Evolutionary conservation across 1,284 basidiomycete species (phyloP).

Genomic region (Cryptococcus sp.): DNA sequence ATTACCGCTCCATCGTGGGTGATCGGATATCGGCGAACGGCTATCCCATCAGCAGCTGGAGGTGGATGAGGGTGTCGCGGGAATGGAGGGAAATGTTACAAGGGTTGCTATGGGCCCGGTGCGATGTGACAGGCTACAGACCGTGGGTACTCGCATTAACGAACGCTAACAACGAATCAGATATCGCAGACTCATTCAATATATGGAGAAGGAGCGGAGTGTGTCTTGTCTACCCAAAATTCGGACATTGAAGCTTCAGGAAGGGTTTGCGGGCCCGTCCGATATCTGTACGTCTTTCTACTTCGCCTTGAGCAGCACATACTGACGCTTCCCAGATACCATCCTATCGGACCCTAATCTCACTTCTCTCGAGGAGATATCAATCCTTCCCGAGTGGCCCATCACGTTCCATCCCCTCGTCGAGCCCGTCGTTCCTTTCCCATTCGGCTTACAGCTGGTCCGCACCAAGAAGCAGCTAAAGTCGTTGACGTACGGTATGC

Average conservation of each 20-base stretch:
- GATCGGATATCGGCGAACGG: slow-evolving; percentile 34
- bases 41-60: slow-evolving; percentile 36
- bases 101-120: slow-evolving; percentile 23
- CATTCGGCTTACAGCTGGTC: slow-evolving; percentile 37
- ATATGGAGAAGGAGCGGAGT: slow-evolving; percentile 4
- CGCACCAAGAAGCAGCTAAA: slow-evolving; percentile 17
- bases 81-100: slow-evolving; percentile 36
- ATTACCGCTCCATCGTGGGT: slow-evolving; percentile 35
- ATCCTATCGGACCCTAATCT: slow-evolving; percentile 27
- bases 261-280: slow-evolving; percentile 29
- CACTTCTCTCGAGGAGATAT: slow-evolving; percentile 22
- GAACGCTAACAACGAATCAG: neutral
- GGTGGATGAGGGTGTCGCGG: slow-evolving; percentile 26
- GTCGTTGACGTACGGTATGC: slow-evolving; percentile 30
- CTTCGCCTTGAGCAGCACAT: slow-evolving; percentile 7
- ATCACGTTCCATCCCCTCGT: slow-evolving; percentile 21
- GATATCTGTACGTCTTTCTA: slow-evolving; percentile 30
- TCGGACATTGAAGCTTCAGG: slow-evolving; percentile 21
- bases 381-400: slow-evolving; percentile 34
- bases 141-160: slow-evolving; percentile 19
- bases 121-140: slow-evolving; percentile 20
- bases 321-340: slow-evolving; percentile 17
- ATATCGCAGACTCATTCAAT: slow-evolving; percentile 2
- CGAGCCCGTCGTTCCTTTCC: slow-evolving; percentile 22
- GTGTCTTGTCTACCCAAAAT: slow-evolving; percentile 21